phyloP scores from a whole-genome alignment of 371 early-diverging fungal genomes.

The Mortierella sp. region DNA sequence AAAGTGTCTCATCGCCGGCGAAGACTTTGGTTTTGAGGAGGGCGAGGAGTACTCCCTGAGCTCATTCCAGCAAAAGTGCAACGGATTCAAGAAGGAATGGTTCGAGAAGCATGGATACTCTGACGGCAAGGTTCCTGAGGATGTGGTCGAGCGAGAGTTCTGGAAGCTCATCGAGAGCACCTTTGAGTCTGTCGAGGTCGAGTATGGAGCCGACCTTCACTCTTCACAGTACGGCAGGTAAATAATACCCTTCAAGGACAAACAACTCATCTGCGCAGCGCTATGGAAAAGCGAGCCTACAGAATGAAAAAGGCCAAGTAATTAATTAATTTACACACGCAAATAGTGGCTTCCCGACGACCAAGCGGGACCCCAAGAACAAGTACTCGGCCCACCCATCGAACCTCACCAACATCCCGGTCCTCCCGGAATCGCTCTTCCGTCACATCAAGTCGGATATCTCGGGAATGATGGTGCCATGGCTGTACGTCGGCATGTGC shows the following conservation, averaged over 20 bases:
- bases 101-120: constrained; percentile 63
- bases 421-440: constrained; percentile 84
- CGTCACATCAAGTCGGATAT: constrained; percentile 91
- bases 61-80: constrained; percentile 84
- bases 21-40: constrained; percentile 96
- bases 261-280: background rate
- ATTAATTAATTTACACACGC: background rate
- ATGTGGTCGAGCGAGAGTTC: constrained; percentile 92
- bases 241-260: background rate
- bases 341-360: constrained; percentile 80
- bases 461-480: constrained; percentile 96
- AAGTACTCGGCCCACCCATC: constrained; percentile 79
- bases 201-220: constrained; percentile 97
- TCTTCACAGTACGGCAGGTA: constrained; percentile 92
- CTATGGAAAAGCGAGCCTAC: background rate
- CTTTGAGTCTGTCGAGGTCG: constrained; percentile 91
- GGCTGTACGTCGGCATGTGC: constrained; percentile 97
- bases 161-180: constrained; percentile 93
- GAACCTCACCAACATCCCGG: constrained; percentile 92
- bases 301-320: background rate
- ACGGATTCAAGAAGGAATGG: constrained; percentile 85
- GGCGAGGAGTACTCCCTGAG: constrained; percentile 84
- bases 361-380: constrained; percentile 67
- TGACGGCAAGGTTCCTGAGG: constrained; percentile 74
- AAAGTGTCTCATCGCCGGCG: constrained; percentile 82